Percentiles rank a stretch among this genome's conserved stretches.
Evolutionary conservation across 2,329 filamentous ascomycete species (phyloP).

Genomic region (Zasmidium angulare): DNA sequence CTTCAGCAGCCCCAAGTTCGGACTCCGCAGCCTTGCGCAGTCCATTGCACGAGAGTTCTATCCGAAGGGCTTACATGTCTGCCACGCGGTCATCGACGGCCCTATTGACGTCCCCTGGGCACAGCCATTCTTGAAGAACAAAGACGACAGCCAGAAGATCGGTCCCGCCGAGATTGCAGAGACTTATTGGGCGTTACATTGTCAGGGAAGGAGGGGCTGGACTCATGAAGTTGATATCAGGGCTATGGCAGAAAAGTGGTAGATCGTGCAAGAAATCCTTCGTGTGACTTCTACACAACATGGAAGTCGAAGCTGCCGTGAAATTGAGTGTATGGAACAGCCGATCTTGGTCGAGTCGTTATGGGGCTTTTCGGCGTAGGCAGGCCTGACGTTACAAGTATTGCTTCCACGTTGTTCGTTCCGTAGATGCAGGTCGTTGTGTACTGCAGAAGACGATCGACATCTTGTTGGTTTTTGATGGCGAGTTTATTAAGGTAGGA

Average conservation of each 20-base stretch:
- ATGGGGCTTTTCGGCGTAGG: too few species aligned
- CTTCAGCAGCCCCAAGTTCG: constrained; percentile 79
- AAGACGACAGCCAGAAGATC: constrained; percentile 64
- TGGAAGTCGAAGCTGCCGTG: too few species aligned
- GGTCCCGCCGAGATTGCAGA: constrained; percentile 80
- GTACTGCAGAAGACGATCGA: too few species aligned
- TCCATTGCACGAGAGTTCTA: constrained; percentile 78
- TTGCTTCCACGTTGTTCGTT: too few species aligned
- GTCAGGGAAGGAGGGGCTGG: constrained; percentile 73
- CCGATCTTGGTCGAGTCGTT: too few species aligned
- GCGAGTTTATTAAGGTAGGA: too few species aligned
- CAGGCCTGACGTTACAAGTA: too few species aligned
- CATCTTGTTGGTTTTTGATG: too few species aligned
- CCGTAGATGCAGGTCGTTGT: too few species aligned
- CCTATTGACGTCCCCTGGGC: constrained; percentile 75
- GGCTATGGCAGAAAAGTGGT: constrained; percentile 81
- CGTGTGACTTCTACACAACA: too few species aligned
- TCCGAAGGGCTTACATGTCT: constrained; percentile 76
- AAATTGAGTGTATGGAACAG: too few species aligned
- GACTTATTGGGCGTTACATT: constrained; percentile 79
- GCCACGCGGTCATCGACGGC: constrained; percentile 72
- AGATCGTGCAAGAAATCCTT: too few species aligned
- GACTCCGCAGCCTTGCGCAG: constrained; percentile 69
- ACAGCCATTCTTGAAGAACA: constrained; percentile 56
- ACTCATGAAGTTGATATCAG: constrained; percentile 77